Evolutionary conservation across 495 filamentous ascomycete species (phyloP).

Genomic region (Penicillium flavigenum): DNA sequence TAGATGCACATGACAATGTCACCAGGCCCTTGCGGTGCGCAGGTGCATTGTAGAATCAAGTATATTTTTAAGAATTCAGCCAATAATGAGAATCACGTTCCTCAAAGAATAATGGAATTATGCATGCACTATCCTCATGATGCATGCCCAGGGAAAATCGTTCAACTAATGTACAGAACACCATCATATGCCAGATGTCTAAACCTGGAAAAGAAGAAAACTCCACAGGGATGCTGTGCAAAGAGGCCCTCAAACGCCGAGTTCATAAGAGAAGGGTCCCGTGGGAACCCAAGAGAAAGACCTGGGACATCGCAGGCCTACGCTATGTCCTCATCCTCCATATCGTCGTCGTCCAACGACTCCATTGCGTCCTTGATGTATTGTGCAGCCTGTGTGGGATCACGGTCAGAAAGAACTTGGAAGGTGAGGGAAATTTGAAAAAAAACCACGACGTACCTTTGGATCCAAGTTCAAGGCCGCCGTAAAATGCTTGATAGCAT

Average conservation of each 20-base stretch:
- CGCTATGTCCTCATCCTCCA: conserved; percentile 64
- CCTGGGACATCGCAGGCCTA: conserved; percentile 28
- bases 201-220: conserved; percentile 32
- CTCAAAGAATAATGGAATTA: conserved; percentile 4
- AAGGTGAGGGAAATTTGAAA: background rate
- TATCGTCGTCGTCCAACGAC: conserved; percentile 79
- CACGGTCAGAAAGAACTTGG: conserved; percentile 25
- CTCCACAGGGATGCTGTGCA: conserved; percentile 45
- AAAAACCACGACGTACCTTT: conserved; percentile 60
- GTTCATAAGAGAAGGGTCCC: conserved; percentile 19
- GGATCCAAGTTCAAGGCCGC: conserved; percentile 94
- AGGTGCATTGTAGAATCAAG: background rate
- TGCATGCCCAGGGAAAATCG: conserved; percentile 7
- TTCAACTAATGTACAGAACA: conserved; percentile 47
- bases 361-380: conserved; percentile 94
- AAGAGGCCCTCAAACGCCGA: conserved; percentile 26
- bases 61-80: background rate
- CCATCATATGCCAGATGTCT: conserved; percentile 32
- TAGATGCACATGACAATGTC: conserved; percentile 7
- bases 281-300: conserved; percentile 13
- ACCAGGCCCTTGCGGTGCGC: background rate
- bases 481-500: conserved; percentile 88
- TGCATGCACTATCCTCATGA: conserved; percentile 7
- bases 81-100: background rate
- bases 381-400: conserved; percentile 65